Base-by-base conservation (phyloP, 176 grass and related monocot species). In the Lolium multiflorum region DNA sequence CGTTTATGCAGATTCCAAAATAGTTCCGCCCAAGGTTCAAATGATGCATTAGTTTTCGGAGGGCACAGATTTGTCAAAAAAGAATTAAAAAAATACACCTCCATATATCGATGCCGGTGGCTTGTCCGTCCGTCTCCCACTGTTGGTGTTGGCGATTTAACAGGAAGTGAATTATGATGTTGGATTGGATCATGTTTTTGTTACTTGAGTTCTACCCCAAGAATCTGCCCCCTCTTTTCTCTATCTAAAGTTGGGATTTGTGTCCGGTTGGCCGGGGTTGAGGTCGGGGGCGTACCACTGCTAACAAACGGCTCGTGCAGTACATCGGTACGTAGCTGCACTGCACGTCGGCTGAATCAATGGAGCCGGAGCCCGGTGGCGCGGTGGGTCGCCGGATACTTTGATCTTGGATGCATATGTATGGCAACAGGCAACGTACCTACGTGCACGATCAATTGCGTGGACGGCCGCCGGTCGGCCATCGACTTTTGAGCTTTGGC, bases 141-240 rank as follows among this genome's bases (percentile, higher is more conserved):
- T 85, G 83, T 8, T 66, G 46, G 46, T 77, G 83, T 8, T 66
- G 46, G 46, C 66, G 72, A 85, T 85, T 85, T 52, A 52, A 77
- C 83, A 16, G 83, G 72, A 54, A 12, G 7, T 7, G 59, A 10
- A 41, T 65, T 52, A 77, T 67, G 59, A 43, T 77, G 73, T 55
- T 68, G 47, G 25, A 38, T 11, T 66, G 46, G 47, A 75, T 74
- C 70, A 37, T 75, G 1, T 9, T 5, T 54, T 3, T 26, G 20
- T 85, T 85, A 28, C 73, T 85, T 85, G 73, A 85, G 73, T 41
- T 85, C 4, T 66, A 85, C 83, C 58, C 56, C 7, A 85, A 22
- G 58, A 77, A 85, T 84, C 81, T 28, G 44, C 16, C 7, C 48
- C 18, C 5, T 18, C 48, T 21, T 63, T 76, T 59, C 8, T 9